phyloP scores from a whole-genome alignment of 495 filamentous ascomycete species.

The Annulohypoxylon bovei region DNA sequence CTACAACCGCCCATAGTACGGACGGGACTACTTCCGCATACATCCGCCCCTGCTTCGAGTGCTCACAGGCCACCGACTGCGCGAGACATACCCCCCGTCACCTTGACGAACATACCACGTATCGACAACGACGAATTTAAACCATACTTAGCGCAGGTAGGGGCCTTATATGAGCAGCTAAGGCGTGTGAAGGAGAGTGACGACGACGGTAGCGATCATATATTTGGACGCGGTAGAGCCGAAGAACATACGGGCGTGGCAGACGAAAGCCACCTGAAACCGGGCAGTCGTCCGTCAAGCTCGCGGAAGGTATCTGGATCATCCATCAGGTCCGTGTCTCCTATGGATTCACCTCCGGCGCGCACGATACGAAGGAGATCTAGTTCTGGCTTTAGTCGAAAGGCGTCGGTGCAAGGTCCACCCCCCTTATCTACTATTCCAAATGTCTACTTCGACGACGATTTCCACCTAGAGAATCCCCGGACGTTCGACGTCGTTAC shows the following conservation, averaged over 20 bases:
- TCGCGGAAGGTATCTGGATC: slow-evolving; percentile 57
- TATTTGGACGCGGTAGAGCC: slow-evolving; percentile 54
- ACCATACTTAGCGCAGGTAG: slow-evolving; percentile 83
- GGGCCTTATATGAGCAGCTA: slow-evolving; percentile 82
- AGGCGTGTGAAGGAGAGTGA: slow-evolving; percentile 77
- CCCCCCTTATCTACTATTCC: slow-evolving; percentile 94
- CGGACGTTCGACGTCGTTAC: slow-evolving; percentile 97
- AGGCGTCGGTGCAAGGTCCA: slow-evolving; percentile 65
- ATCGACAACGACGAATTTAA: slow-evolving; percentile 83
- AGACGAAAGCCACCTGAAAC: slow-evolving; percentile 59
- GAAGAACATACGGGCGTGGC: slow-evolving; percentile 62
- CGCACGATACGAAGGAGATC: slow-evolving; percentile 53
- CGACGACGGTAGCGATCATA: slow-evolving; percentile 60
- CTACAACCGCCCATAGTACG: slow-evolving; percentile 90
- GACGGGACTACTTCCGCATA: slow-evolving; percentile 82
- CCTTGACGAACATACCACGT: slow-evolving; percentile 87
- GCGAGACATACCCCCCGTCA: slow-evolving; percentile 93
- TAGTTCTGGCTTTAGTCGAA: slow-evolving; percentile 62
- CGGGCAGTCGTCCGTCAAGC: slow-evolving; percentile 52
- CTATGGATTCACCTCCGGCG: slow-evolving; percentile 59
- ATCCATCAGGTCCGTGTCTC: slow-evolving; percentile 59
- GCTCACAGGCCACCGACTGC: slow-evolving; percentile 85
- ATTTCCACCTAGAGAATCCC: slow-evolving; percentile 96
- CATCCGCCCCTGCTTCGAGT: slow-evolving; percentile 68
- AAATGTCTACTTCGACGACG: slow-evolving; percentile 90